Conservation (phyloP, 2,329 filamentous ascomycete species). For the Neophaeococcomyces mojaviensis region DNA sequence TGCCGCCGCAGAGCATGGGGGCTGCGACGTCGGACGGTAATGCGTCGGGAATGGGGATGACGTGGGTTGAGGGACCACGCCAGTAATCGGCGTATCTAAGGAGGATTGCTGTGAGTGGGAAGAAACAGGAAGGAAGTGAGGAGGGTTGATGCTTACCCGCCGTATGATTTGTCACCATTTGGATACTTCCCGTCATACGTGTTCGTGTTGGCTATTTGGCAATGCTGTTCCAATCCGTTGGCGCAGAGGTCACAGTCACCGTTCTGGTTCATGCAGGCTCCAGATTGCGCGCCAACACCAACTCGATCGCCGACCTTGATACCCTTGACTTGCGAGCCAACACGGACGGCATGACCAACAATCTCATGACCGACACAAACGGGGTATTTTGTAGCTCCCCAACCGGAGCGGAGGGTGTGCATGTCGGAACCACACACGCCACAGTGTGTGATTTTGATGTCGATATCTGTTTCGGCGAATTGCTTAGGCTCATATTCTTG, state of each 20-base stretch:
- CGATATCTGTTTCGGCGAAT: slow-evolving; percentile 55
- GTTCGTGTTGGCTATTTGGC: slow-evolving; percentile 37
- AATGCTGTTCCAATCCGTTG: slow-evolving; percentile 32
- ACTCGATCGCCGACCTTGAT: slow-evolving; percentile 58
- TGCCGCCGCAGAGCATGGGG: slow-evolving; percentile 66
- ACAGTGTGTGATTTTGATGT: slow-evolving; percentile 59
- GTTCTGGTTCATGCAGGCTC: slow-evolving; percentile 42
- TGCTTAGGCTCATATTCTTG: slow-evolving; percentile 32
- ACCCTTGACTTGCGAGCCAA: slow-evolving; percentile 38
- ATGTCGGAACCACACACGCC: slow-evolving; percentile 59
- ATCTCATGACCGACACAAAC: slow-evolving; percentile 58
- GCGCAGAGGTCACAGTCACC: slow-evolving; percentile 48
- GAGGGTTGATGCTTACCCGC: slow-evolving; percentile 37
- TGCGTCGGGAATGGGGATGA: slow-evolving; percentile 40
- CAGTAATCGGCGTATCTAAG: slow-evolving; percentile 44
- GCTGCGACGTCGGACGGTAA: slow-evolving; percentile 48
- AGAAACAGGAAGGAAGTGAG: too few species aligned
- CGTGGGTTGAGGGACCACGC: slow-evolving; percentile 39
- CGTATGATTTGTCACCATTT: slow-evolving; percentile 58
- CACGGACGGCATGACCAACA: slow-evolving; percentile 50
- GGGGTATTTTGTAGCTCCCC: slow-evolving; percentile 38
- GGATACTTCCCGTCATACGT: slow-evolving; percentile 55
- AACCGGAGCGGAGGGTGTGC: slow-evolving; percentile 29
- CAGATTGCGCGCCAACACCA: slow-evolving; percentile 54
- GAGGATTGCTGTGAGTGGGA: too few species aligned